These are phyloP conservation scores for Akanthomyces lecanii DNA, from an alignment of 2,329 filamentous ascomycete genomes.

Conservation along the genomic window DNA sequence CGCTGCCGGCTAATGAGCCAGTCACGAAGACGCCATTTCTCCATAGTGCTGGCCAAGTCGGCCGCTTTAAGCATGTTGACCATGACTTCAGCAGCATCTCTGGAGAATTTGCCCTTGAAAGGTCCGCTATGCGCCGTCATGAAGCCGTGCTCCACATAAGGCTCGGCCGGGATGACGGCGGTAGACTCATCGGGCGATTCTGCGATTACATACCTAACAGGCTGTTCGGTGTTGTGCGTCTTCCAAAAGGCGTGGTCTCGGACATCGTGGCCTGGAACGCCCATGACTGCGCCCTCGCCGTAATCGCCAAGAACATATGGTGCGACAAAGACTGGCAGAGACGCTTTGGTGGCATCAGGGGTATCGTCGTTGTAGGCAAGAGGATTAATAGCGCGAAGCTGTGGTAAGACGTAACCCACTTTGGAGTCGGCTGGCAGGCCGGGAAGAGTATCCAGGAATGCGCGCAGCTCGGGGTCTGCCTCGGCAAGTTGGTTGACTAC, in stretches of 20 bases:
- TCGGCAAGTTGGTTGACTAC: constrained; percentile 60
- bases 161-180: constrained; percentile 42
- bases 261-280: constrained; percentile 78
- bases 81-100: constrained; percentile 58
- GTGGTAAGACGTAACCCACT: constrained; percentile 63
- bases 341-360: constrained; percentile 47
- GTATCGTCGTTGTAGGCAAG: constrained; percentile 52
- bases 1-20: constrained; percentile 91
- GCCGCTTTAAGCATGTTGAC: constrained; percentile 52
- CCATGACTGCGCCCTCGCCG: constrained; percentile 86
- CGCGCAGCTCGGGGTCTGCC: constrained; percentile 56
- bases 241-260: constrained; percentile 79
- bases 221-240: constrained; percentile 57
- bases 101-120: constrained; percentile 61
- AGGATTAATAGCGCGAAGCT: constrained; percentile 61
- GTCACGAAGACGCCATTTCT: constrained; percentile 78
- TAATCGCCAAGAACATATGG: constrained; percentile 84
- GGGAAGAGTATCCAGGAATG: constrained; percentile 63
- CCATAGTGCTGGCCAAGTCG: constrained; percentile 55
- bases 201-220: constrained; percentile 60
- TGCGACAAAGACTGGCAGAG: constrained; percentile 73
- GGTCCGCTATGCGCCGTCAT: constrained; percentile 63
- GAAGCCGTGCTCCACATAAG: constrained; percentile 62
- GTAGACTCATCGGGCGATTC: constrained; percentile 46
- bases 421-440: constrained; percentile 53